Evolutionary conservation across 2,329 filamentous ascomycete species (phyloP).

Genomic region (Cladosporium phlei): DNA sequence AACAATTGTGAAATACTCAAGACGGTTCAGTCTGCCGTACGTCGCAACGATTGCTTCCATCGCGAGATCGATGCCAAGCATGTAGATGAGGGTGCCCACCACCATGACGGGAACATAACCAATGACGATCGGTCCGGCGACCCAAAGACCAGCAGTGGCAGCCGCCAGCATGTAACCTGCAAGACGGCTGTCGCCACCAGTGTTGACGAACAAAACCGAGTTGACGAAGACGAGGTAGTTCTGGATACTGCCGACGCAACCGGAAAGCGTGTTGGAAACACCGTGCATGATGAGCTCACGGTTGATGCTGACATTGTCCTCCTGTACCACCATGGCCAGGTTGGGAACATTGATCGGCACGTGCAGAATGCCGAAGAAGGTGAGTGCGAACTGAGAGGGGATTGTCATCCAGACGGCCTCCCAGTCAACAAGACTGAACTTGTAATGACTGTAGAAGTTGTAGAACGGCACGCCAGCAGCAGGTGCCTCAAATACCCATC

Average conservation of each 20-base stretch:
- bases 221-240: constrained; percentile 99
- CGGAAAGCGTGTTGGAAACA: constrained; percentile 86
- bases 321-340: constrained; percentile 79
- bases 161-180: constrained; percentile 80
- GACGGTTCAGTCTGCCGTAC: constrained; percentile 76
- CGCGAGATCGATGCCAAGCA: constrained; percentile 87
- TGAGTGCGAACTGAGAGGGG: constrained; percentile 92
- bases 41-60: constrained; percentile 85
- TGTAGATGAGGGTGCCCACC: constrained; percentile 90
- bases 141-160: constrained; percentile 74
- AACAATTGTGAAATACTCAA: constrained; percentile 86
- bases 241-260: constrained; percentile 78
- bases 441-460: constrained; percentile 93
- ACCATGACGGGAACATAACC: constrained; percentile 96
- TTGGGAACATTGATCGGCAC: constrained; percentile 98
- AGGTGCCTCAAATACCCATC: constrained; percentile 90
- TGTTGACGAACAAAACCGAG: constrained; percentile 92
- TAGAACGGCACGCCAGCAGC: constrained; percentile 87
- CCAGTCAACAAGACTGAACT: constrained; percentile 64
- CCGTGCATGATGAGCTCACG: constrained; percentile 89
- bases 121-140: constrained; percentile 80
- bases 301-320: constrained; percentile 88
- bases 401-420: constrained; percentile 75
- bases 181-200: constrained; percentile 79
- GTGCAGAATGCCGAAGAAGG: constrained; percentile 94